These are phyloP conservation scores for Fusarium nelsonii DNA, from an alignment of 2,329 filamentous ascomycete genomes.

Conservation along the genomic window DNA sequence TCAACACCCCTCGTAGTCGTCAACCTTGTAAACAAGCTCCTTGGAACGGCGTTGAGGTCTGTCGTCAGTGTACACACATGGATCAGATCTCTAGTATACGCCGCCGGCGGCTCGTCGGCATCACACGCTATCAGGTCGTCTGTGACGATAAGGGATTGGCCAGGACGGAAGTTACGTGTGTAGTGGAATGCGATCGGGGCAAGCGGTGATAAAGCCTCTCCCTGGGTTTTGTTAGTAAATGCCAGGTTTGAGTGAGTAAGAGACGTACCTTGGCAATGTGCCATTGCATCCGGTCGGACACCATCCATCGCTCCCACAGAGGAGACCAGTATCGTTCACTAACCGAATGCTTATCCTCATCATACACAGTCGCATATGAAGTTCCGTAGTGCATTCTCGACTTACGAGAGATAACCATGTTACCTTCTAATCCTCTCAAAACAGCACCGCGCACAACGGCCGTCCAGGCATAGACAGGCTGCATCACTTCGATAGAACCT, in stretches of 20 bases:
- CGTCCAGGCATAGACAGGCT: slow-evolving; percentile 85
- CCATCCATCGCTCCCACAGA: slow-evolving; percentile 86
- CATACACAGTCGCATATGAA: slow-evolving; percentile 84
- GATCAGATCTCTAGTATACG: slow-evolving; percentile 71
- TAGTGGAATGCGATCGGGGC: slow-evolving; percentile 85
- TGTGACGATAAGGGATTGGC: slow-evolving; percentile 81
- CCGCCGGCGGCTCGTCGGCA: slow-evolving; percentile 72
- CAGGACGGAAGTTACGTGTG: slow-evolving; percentile 84
- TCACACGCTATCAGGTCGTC: slow-evolving; percentile 85
- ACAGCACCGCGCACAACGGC: slow-evolving; percentile 84
- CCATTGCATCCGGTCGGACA: slow-evolving; percentile 87
- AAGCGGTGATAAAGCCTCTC: slow-evolving; percentile 79
- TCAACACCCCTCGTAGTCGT: slow-evolving; percentile 84
- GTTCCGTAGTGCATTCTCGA: slow-evolving; percentile 84
- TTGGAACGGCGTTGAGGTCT: slow-evolving; percentile 80
- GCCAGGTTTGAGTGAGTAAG: accelerated
- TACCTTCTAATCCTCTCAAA: slow-evolving; percentile 79
- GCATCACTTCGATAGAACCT: slow-evolving; percentile 80
- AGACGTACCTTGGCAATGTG: slow-evolving; percentile 78
- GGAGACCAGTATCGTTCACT: slow-evolving; percentile 83
- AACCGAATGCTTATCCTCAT: slow-evolving; percentile 79
- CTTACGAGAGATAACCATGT: slow-evolving; percentile 81
- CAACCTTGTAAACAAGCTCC: slow-evolving; percentile 77
- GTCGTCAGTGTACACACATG: slow-evolving; percentile 86
- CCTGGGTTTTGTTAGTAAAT: slow-evolving; percentile 58